These are phyloP conservation scores for Agrostemma githago DNA, from an alignment of 148 eudicot species.

Conservation along the genomic window DNA sequence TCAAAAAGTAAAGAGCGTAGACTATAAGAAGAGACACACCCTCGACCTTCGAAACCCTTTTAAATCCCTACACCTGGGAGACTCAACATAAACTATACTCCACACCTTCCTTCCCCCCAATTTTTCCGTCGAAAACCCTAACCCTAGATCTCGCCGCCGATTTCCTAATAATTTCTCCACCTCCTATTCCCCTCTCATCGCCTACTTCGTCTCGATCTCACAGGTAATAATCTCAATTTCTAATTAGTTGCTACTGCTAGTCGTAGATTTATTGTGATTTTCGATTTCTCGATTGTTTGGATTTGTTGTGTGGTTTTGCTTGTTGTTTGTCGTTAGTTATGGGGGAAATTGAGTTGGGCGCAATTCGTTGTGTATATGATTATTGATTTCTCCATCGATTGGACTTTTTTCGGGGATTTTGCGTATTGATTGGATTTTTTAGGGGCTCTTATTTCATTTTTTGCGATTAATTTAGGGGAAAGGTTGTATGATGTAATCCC, in stretches of 20 bases:
- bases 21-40: not conserved
- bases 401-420: too few relatives aligned
- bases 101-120: not conserved
- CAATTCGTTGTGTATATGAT: too few relatives aligned
- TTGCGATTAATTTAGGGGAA: too few relatives aligned
- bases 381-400: too few relatives aligned
- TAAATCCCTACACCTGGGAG: constrained; percentile 1
- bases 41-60: not conserved
- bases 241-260: not conserved
- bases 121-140: not conserved
- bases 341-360: not conserved
- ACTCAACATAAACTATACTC: not conserved
- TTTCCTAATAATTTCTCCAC: not conserved
- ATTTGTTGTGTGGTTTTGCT: too few relatives aligned
- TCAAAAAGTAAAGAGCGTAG: not conserved
- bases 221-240: too few relatives aligned
- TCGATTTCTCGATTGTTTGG: too few relatives aligned
- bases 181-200: not conserved
- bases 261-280: not conserved
- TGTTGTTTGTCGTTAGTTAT: too few relatives aligned
- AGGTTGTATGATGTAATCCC: too few relatives aligned
- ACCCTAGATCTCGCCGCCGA: constrained; percentile 2
- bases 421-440: too few relatives aligned
- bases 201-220: not conserved
- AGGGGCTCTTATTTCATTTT: too few relatives aligned